Percentiles rank a stretch among this genome's conserved stretches.
phyloP scores from a whole-genome alignment of 352 stramenopile species.

The Phytophthora nicotianae region DNA sequence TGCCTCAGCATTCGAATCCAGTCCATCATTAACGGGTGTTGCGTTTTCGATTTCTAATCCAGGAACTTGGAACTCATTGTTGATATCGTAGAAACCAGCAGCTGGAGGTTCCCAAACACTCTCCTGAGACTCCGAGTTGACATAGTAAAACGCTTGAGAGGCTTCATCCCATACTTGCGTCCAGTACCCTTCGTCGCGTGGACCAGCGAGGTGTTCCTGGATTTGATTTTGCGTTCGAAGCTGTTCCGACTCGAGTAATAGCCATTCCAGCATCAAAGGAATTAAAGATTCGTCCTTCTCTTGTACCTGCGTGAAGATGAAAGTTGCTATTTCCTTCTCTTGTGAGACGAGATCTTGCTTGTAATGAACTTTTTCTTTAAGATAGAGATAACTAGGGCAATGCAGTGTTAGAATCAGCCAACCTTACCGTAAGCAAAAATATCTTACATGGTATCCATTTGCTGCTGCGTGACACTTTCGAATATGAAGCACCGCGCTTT shows the following conservation, averaged over 20 bases:
- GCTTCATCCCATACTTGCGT: slow-evolving; percentile 69
- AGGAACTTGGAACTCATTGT: slow-evolving; percentile 56
- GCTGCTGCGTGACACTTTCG: slow-evolving; percentile 50
- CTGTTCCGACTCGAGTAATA: slow-evolving; percentile 74
- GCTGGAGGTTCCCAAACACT: slow-evolving; percentile 67
- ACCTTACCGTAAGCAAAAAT: neutral
- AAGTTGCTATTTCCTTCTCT: slow-evolving; percentile 66
- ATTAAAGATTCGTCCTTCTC: slow-evolving; percentile 62
- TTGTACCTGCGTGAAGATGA: slow-evolving; percentile 66
- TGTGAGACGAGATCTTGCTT: slow-evolving; percentile 71
- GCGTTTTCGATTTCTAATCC: slow-evolving; percentile 16
- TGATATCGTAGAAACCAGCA: slow-evolving; percentile 67
- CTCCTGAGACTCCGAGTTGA: slow-evolving; percentile 58
- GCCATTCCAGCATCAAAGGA: slow-evolving; percentile 74
- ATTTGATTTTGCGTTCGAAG: slow-evolving; percentile 68
- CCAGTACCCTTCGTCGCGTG: slow-evolving; percentile 57
- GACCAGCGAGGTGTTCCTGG: slow-evolving; percentile 55
- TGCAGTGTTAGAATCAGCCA: slow-evolving; percentile 3
- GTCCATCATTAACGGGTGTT: neutral
- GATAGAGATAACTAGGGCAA: slow-evolving; percentile 62
- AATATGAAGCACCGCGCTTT: slow-evolving; percentile 78
- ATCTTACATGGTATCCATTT: slow-evolving; percentile 74
- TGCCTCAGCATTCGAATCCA: slow-evolving; percentile 3
- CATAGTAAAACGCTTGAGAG: slow-evolving; percentile 67
- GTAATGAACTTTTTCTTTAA: slow-evolving; percentile 85